Evolutionary conservation across 805 yeast genomes (phyloP), one percentile per base, ranked within the genome.

Genomic region (Martiniozyma abietophila): DNA sequence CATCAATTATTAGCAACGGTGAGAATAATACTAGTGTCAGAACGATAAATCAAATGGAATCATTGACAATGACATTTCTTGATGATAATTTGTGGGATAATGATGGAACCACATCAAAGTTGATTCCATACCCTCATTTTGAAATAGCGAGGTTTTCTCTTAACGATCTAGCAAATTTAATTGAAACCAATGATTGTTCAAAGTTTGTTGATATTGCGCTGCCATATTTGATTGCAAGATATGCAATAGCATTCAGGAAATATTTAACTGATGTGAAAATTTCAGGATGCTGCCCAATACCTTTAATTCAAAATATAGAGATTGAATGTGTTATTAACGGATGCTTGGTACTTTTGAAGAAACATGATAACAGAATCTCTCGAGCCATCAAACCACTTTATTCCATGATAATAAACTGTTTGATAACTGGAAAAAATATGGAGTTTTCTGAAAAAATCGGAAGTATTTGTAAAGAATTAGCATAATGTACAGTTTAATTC

Each of bases 281-380:
- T 9, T 50, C 78, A 5, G 71, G 75, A 23, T 61, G 54, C 20
- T 69, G 69, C 34, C 96, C 96, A 1, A 59, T 81, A 11, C 71
- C 89, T 0, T 64, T 68, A 25, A 53, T 81, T 6, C 84, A 83
- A 44, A 71, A 71, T 35, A 54, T 59, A 5, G 97, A 88, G 51
- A 48, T 86, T n/a, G 41, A 43, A 9, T 46, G 60, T 0, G 46
- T 75, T 5, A 44, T 78, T 17, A 39, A 52, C 4, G 80, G 81
- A 0, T 44, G n/a, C n/a, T n/a, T n/a, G n/a, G n/a, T n/a, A n/a
- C n/a, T n/a, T n/a, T n/a, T n/a, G n/a, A n/a, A n/a, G n/a, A n/a
- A n/a, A n/a, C n/a, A n/a, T n/a, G n/a, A n/a, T n/a, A n/a, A n/a
- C n/a, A n/a, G n/a, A n/a, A n/a, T n/a, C n/a, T n/a, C n/a, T n/a